Evolutionary conservation across 495 filamentous ascomycete genomes (phyloP).

Genomic region (Annulohypoxylon moriforme): DNA sequence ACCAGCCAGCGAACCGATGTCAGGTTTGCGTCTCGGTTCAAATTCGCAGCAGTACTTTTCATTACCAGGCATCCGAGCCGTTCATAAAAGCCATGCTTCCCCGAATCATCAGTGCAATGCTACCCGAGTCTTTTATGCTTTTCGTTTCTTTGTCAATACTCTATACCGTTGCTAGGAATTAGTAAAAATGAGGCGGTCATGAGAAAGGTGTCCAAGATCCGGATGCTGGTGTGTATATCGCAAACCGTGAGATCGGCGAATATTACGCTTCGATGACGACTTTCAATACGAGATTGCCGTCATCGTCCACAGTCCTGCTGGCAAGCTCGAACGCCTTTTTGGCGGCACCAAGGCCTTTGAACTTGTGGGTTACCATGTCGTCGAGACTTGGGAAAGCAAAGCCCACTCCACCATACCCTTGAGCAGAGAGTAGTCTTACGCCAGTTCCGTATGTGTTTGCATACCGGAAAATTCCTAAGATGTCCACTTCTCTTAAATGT

Average conservation of each 20-base stretch:
- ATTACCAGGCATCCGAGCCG: conserved; percentile 36
- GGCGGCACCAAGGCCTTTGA: conserved; percentile 72
- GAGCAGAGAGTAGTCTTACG: conserved; percentile 71
- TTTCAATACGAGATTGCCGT: conserved; percentile 84
- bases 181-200: conserved; percentile 1
- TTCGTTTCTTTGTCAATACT: conserved; percentile 29
- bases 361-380: conserved; percentile 80
- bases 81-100: conserved; percentile 32
- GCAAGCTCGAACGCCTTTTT: conserved; percentile 83
- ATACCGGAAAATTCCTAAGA: conserved; percentile 92
- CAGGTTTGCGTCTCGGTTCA: conserved; percentile 24
- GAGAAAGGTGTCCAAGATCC: conserved; percentile 25
- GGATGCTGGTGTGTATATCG: background rate
- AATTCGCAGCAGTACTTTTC: conserved; percentile 26
- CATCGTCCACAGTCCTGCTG: conserved; percentile 79
- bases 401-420: conserved; percentile 61
- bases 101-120: conserved; percentile 30
- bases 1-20: conserved; percentile 19
- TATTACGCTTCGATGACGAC: conserved; percentile 75
- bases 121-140: conserved; percentile 23
- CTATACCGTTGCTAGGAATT: conserved; percentile 11
- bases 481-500: conserved; percentile 87
- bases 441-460: conserved; percentile 88
- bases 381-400: conserved; percentile 71
- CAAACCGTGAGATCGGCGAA: background rate